Evolutionary conservation across 2,329 filamentous ascomycete species (phyloP), one percentile per base, ranked within the genome.

Genomic region (Acarospora socialis): DNA sequence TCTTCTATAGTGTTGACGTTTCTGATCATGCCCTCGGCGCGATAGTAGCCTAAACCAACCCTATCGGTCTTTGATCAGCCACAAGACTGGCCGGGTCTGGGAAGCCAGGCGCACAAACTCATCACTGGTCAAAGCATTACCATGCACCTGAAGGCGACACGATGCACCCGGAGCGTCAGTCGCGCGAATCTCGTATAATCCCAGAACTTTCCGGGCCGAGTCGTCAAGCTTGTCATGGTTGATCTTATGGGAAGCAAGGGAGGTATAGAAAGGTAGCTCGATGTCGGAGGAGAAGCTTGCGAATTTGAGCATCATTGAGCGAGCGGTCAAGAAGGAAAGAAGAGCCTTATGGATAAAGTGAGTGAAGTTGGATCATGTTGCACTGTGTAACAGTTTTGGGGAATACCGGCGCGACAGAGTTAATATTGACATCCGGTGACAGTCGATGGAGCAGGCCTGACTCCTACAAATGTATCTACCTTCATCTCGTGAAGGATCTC

Each of bases 181-280:
- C 7, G 74, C 64, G 25, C 79, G 78, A 43, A 90, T 74, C 57
- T 94, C 83, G 54, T 98, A 98, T 25, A 93, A 60, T 3, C 90
- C 90, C 18, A 92, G 66, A 3, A 95, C 69, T 38, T 78, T 77
- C 26, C 87, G 80, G 15, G 84, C 81, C 7, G 86, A 92, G 55
- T 92, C 87, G 60, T 94, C 81, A 31, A 98, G 81, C 59, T 86
- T 93, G 61, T 94, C 90, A 68, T 92, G 78, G 54, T 95, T 84
- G 52, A 98, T 83, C 60, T 98, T 98, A 43, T 79, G 80, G 4
- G 78, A 74, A 37, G 92, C 90, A n/a, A 98, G 71, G 4, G 83
- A 77, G 27, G 81, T 79, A 54, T 94, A 98, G 58, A 98, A 98
- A 26, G 84, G 82, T 25, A 95, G 68, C 53, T 98, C 90, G 50